Conservation (phyloP, 306 rosid species). For the Dryas octopetala region DNA sequence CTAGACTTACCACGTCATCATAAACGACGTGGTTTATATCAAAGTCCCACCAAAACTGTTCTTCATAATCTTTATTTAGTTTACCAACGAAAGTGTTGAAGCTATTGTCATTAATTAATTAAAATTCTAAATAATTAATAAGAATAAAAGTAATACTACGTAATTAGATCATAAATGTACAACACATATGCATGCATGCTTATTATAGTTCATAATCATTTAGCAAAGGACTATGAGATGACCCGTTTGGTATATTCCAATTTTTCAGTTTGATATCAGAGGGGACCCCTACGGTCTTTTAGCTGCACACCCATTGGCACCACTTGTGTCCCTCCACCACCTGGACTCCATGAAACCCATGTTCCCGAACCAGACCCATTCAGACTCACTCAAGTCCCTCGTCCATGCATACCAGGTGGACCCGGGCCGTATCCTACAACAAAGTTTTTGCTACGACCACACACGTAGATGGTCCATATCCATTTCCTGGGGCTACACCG, state of each 20-base stretch:
- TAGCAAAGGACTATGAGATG: neutral
- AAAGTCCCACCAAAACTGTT: no score
- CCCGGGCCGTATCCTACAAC: conserved; percentile 71
- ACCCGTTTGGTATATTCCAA: neutral
- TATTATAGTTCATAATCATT: neutral
- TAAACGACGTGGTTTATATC: no score
- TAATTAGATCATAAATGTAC: no score
- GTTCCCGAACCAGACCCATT: conserved; percentile 57
- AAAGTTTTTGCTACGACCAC: conserved; percentile 63
- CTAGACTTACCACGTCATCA: no score
- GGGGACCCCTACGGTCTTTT: conserved; percentile 71
- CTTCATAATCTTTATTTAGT: no score
- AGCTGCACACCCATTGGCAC: conserved; percentile 87
- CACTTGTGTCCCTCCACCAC: conserved; percentile 89
- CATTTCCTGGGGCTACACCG: conserved; percentile 83
- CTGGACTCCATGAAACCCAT: conserved; percentile 58
- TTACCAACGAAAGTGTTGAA: no score
- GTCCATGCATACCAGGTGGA: conserved; percentile 57
- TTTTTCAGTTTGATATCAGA: conserved; percentile 72
- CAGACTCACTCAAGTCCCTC: conserved; percentile 47
- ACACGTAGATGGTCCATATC: conserved; percentile 68
- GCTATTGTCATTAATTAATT: no score
- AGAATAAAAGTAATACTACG: no score
- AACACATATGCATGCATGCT: neutral
- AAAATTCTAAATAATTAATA: no score